These are phyloP conservation scores for Xylaria hypoxylon DNA, from an alignment of 2,329 filamentous ascomycete genomes.

Conservation along the genomic window DNA sequence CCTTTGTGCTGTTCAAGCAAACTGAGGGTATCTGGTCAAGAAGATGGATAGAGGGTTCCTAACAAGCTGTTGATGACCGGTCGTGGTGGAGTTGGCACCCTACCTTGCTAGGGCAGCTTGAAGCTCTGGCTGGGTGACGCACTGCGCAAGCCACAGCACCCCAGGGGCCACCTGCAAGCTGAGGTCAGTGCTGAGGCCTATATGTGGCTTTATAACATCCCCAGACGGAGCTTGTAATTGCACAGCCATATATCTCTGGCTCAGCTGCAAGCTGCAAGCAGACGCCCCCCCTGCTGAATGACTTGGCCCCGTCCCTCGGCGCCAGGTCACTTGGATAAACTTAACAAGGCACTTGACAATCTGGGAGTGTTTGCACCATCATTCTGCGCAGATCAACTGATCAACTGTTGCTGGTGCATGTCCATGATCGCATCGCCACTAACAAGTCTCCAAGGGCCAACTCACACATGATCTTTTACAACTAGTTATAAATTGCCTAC, in stretches of 20 bases:
- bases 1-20: neutral
- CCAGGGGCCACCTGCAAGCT: neutral
- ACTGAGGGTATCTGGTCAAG: slow-evolving; percentile 8
- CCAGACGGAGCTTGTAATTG: neutral
- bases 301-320: slow-evolving; percentile 15
- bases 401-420: slow-evolving; percentile 33
- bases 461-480: slow-evolving; percentile 19
- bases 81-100: slow-evolving; percentile 29
- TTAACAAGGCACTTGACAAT: slow-evolving; percentile 20
- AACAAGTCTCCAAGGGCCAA: slow-evolving; percentile 19
- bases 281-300: slow-evolving; percentile 20
- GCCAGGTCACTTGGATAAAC: slow-evolving; percentile 15
- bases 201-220: neutral
- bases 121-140: slow-evolving; percentile 36
- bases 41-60: slow-evolving; percentile 14
- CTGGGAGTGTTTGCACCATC: slow-evolving; percentile 17
- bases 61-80: slow-evolving; percentile 18
- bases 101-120: slow-evolving; percentile 22
- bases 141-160: slow-evolving; percentile 37
- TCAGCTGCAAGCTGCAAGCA: slow-evolving; percentile 16
- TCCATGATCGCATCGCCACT: slow-evolving; percentile 18
- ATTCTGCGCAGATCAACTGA: slow-evolving; percentile 33
- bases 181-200: neutral
- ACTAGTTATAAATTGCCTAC: no score
- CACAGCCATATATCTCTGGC: slow-evolving; percentile 8